Conservation (phyloP, 2,329 filamentous ascomycete species). For the Cladosporium velox region DNA sequence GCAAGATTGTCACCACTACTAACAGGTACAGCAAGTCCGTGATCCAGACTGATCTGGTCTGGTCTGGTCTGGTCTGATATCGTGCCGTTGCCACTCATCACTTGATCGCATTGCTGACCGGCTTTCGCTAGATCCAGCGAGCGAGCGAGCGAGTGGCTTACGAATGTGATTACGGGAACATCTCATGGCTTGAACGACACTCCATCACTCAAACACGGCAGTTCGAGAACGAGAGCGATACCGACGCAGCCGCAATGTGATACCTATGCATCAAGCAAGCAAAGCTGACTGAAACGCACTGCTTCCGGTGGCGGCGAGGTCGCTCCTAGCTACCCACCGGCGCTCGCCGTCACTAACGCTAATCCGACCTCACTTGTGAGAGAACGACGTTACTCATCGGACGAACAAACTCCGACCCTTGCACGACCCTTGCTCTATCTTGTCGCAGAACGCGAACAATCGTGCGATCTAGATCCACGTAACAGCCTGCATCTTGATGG, state of each 20-base stretch:
- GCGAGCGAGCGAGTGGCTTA: not conserved
- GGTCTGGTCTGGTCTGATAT: not conserved
- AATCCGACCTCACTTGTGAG: not conserved
- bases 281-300: not conserved
- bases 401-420: not conserved
- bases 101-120: not conserved
- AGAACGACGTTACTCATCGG: not conserved
- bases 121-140: not conserved
- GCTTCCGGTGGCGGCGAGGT: not conserved
- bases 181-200: not conserved
- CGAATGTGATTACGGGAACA: not conserved
- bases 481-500: not conserved
- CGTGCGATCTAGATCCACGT: not conserved
- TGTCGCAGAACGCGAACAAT: not conserved
- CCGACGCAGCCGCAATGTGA: not conserved
- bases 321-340: not conserved
- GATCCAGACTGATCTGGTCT: not conserved
- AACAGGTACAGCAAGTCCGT: not conserved
- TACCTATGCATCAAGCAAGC: not conserved
- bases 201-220: not conserved
- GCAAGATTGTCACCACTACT: not conserved
- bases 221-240: not conserved
- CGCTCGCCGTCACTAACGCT: not conserved
- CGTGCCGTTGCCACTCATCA: not conserved
- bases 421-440: not conserved